Evolutionary conservation across 1,139 yeast species (phyloP).

Genomic region (Diutina ranongensis): DNA sequence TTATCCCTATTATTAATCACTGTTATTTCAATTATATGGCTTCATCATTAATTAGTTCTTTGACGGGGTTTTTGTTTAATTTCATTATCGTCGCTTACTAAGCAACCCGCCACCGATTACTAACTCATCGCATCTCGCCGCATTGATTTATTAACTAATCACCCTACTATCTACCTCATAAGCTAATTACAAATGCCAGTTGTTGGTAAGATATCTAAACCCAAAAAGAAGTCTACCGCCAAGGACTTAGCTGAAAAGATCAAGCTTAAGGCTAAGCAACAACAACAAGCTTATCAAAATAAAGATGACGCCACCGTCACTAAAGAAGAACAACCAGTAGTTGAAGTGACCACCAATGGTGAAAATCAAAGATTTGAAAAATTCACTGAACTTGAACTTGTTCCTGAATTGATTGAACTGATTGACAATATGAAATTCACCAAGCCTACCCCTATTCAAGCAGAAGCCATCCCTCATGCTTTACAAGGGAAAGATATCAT

Average conservation of each 20-base stretch:
- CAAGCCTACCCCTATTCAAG: slow-evolving; percentile 84
- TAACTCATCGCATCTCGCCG: background rate
- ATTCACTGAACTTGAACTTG: slow-evolving; percentile 44
- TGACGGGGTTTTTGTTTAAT: no score
- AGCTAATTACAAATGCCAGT: no score
- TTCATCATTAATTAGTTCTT: no score
- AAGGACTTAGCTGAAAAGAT: slow-evolving; percentile 35
- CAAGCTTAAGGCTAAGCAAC: slow-evolving; percentile 36
- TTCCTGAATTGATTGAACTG: slow-evolving; percentile 76
- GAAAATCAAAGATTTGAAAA: slow-evolving; percentile 23
- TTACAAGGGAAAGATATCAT: slow-evolving; percentile 74
- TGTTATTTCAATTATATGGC: no score
- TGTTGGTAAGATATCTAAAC: background rate
- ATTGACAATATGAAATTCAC: slow-evolving; percentile 55
- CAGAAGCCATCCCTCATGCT: slow-evolving; percentile 87
- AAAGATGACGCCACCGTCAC: slow-evolving; percentile 7
- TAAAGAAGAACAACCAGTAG: slow-evolving; percentile 8
- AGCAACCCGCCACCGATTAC: no score
- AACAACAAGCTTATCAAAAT: slow-evolving; percentile 11
- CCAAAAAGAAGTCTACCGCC: background rate
- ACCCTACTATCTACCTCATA: background rate
- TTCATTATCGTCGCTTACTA: no score
- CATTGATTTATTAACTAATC: no score
- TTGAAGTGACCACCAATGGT: slow-evolving; percentile 13
- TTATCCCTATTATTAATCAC: no score